Conservation (phyloP, 148 eudicot genomes). For the Dysphania ambrosioides region DNA sequence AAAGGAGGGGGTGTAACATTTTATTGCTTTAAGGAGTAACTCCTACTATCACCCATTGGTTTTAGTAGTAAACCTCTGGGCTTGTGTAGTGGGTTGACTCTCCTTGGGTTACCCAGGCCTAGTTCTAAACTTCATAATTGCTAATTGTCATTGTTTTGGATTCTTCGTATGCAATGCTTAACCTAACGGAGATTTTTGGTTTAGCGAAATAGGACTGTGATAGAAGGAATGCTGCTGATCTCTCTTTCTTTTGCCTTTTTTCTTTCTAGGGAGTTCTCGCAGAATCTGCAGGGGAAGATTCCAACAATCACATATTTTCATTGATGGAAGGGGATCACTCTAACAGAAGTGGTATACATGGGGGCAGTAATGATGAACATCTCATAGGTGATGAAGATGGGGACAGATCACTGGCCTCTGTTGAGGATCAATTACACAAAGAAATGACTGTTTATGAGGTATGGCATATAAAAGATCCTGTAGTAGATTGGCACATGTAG, state of each 20-base stretch:
- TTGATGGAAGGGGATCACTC: conserved; percentile 63
- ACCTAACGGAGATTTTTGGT: too few relatives aligned
- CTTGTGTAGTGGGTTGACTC: too few relatives aligned
- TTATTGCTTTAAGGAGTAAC: too few relatives aligned
- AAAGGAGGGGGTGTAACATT: too few relatives aligned
- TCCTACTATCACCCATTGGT: too few relatives aligned
- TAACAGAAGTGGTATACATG: conserved; percentile 41
- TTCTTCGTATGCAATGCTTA: too few relatives aligned
- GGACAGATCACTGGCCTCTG: conserved; percentile 77
- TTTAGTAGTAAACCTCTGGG: too few relatives aligned
- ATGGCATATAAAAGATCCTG: conserved; percentile 4
- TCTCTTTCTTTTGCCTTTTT: neutral
- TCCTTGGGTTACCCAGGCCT: too few relatives aligned
- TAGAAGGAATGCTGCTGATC: neutral
- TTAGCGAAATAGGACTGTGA: neutral
- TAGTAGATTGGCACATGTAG: neutral
- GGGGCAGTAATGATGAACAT: conserved; percentile 63
- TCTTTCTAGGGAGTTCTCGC: conserved; percentile 65
- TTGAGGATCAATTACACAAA: conserved; percentile 85
- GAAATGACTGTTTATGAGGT: conserved; percentile 99
- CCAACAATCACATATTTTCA: conserved; percentile 55
- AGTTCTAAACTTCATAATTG: too few relatives aligned
- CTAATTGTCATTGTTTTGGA: too few relatives aligned
- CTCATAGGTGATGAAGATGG: conserved; percentile 82
- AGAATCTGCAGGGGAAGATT: conserved; percentile 55